These are phyloP conservation scores for Penicillium soppii DNA, from an alignment of 495 filamentous ascomycete species.

Conservation along the genomic window DNA sequence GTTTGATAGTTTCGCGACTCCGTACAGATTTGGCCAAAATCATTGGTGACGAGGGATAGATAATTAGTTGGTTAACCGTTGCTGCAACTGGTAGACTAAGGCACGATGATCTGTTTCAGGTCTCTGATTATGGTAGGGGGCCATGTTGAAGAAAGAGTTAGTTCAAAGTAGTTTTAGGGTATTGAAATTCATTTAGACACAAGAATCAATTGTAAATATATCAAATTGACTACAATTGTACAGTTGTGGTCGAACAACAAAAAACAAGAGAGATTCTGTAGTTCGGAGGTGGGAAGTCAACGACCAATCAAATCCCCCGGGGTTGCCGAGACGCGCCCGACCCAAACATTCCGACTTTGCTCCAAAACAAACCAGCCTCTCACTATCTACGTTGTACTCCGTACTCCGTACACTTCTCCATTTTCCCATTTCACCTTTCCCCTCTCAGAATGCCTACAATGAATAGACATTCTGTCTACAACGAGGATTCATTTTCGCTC, in stretches of 20 bases:
- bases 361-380: constrained; percentile 12
- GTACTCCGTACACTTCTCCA: no score
- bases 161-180: no score
- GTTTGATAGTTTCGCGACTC: no score
- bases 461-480: background rate
- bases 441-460: constrained; percentile 4
- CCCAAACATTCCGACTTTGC: constrained; percentile 14
- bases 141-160: no score
- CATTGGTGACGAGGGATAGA: background rate
- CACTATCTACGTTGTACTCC: no score
- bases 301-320: constrained; percentile 4
- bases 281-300: background rate
- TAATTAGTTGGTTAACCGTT: no score
- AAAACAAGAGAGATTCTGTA: background rate
- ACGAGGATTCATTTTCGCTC: constrained; percentile 8
- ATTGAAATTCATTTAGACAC: no score
- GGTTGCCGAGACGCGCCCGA: constrained; percentile 17
- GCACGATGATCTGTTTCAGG: background rate
- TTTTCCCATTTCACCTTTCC: background rate
- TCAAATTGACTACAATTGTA: background rate
- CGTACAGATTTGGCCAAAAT: background rate
- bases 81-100: background rate
- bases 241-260: background rate
- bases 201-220: no score
- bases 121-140: no score